Conservation (phyloP, 2,329 filamentous ascomycete genomes). For the Sporothrix protearum region DNA sequence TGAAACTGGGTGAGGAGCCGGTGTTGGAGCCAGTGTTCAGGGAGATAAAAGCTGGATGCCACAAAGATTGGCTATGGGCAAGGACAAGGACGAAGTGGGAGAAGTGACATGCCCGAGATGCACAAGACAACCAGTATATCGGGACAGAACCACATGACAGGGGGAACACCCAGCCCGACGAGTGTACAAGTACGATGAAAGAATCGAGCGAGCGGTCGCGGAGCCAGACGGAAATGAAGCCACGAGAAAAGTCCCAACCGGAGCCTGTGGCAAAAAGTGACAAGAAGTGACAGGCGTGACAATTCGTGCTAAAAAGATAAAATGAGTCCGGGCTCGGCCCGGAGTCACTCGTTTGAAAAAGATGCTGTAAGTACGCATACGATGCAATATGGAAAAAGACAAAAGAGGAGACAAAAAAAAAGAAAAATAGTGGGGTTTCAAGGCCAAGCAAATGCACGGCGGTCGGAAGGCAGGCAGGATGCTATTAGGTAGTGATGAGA, state of each 20-base stretch:
- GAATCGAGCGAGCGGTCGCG: not conserved
- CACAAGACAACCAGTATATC: slow-evolving; percentile 4
- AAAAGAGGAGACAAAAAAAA: not conserved
- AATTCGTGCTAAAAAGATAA: not conserved
- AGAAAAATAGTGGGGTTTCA: not conserved
- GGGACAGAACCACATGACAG: not conserved
- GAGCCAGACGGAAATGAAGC: not conserved
- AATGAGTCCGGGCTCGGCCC: slow-evolving; percentile 4
- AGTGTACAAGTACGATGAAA: too few species aligned
- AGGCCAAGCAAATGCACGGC: not conserved
- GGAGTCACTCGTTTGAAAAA: not conserved
- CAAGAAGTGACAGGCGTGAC: not conserved
- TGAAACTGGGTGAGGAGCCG: not conserved
- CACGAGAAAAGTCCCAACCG: not conserved
- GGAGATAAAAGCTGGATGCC: not conserved
- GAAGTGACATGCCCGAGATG: not conserved
- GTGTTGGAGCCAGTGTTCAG: not conserved
- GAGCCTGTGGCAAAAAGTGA: not conserved
- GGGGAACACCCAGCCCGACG: too few species aligned
- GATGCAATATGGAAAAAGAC: not conserved
- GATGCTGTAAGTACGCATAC: not conserved
- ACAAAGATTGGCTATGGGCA: not conserved
- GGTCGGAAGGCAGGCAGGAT: not conserved
- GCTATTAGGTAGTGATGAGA: not conserved
- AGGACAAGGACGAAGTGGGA: not conserved